phyloP scores from a whole-genome alignment of 2,329 filamentous ascomycete genomes.

The Zelopaecilomyces penicillatus region DNA sequence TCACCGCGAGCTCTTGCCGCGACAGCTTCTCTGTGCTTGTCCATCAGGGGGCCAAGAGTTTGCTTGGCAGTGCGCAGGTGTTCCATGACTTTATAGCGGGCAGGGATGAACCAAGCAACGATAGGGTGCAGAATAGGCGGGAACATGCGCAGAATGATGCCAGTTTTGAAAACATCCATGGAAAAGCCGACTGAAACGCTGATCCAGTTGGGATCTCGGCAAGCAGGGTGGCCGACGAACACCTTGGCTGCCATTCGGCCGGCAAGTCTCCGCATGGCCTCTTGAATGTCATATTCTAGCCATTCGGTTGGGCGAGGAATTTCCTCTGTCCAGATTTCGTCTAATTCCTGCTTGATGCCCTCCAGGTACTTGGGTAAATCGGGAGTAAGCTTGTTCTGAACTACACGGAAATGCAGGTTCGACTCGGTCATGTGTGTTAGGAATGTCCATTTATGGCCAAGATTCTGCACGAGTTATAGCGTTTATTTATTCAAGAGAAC shows the following conservation, averaged over 20 bases:
- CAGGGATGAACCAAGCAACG: slow-evolving; percentile 5
- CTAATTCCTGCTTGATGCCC: background rate
- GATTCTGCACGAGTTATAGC: slow-evolving; percentile 1
- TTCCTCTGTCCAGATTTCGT: background rate
- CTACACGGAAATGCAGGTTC: slow-evolving; percentile 2
- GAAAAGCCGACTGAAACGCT: slow-evolving; percentile 19
- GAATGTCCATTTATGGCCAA: background rate
- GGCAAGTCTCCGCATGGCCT: slow-evolving; percentile 11
- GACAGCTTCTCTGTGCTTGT: background rate
- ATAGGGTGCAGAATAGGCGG: slow-evolving; percentile 5
- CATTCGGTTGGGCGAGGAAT: slow-evolving; percentile 1
- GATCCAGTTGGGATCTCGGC: slow-evolving; percentile 20
- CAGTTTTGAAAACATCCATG: slow-evolving; percentile 10
- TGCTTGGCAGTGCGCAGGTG: background rate
- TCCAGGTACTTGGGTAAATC: slow-evolving; percentile 1
- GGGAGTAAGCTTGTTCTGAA: slow-evolving; percentile 4
- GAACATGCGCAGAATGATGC: slow-evolving; percentile 7
- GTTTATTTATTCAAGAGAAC: background rate
- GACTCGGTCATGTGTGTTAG: background rate
- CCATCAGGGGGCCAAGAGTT: background rate
- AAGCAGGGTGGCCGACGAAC: slow-evolving; percentile 21
- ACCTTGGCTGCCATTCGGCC: slow-evolving; percentile 19
- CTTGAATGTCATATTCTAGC: slow-evolving; percentile 1
- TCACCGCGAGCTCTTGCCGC: background rate
- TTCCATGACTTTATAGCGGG: background rate